These are phyloP conservation scores for Quercus tomentella DNA, from an alignment of 331 rosid genomes.

Conservation along the genomic window DNA sequence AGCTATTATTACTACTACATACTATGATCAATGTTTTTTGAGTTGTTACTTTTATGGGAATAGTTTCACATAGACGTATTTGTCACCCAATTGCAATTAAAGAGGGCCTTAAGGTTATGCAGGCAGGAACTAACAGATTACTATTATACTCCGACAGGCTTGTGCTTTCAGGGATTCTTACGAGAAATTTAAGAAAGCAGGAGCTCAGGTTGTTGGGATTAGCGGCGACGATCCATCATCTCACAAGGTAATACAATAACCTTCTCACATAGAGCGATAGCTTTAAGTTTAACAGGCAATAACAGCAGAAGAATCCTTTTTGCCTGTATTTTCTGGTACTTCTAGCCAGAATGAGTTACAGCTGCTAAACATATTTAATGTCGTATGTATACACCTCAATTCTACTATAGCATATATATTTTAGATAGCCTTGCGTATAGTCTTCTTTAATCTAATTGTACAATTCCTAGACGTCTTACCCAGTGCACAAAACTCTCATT, in stretches of 20 bases:
- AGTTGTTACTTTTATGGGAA: neutral
- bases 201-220: slow-evolving; percentile 88
- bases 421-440: neutral
- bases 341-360: neutral
- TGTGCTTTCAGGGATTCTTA: slow-evolving; percentile 99
- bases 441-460: too few relatives aligned
- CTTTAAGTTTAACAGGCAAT: neutral
- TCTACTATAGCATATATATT: neutral
- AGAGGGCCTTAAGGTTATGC: neutral
- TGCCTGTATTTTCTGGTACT: neutral
- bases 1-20: neutral
- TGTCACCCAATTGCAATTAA: neutral
- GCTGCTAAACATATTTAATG: neutral
- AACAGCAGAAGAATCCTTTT: neutral
- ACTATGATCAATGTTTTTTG: neutral
- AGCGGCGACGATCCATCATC: slow-evolving; percentile 85
- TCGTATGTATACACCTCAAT: neutral
- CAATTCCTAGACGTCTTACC: too few relatives aligned
- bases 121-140: slow-evolving; percentile 1
- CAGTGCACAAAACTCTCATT: too few relatives aligned
- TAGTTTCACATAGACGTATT: neutral
- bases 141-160: slow-evolving; percentile 45
- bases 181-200: slow-evolving; percentile 97
- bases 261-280: neutral
- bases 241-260: slow-evolving; percentile 68